These are phyloP conservation scores for Chiua virens DNA, from an alignment of 768 basidiomycete species.

Conservation along the genomic window DNA sequence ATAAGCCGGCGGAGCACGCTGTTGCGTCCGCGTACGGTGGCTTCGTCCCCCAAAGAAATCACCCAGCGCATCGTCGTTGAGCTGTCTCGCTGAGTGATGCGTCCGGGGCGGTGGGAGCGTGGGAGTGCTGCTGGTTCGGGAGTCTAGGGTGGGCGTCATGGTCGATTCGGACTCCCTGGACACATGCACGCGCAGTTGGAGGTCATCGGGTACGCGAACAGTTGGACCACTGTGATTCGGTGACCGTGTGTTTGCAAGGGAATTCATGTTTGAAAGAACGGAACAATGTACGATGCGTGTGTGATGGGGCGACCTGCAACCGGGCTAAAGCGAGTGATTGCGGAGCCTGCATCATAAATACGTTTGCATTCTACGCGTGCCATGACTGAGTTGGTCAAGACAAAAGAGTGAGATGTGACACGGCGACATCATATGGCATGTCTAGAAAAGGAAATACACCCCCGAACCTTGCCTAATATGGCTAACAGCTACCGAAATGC, in stretches of 20 bases:
- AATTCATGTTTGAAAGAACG: slow-evolving; percentile 12
- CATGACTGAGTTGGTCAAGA: slow-evolving; percentile 26
- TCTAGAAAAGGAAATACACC: slow-evolving; percentile 6
- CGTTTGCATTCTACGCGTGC: slow-evolving; percentile 11
- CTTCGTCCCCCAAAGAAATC: slow-evolving; percentile 34
- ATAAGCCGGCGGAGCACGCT: slow-evolving; percentile 42
- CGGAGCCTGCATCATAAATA: slow-evolving; percentile 23
- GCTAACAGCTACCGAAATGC: neutral
- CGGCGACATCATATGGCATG: neutral
- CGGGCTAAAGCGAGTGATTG: neutral
- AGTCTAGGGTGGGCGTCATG: slow-evolving; percentile 9
- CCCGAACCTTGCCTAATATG: slow-evolving; percentile 5
- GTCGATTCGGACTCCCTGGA: slow-evolving; percentile 25
- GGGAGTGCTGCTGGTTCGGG: slow-evolving; percentile 17
- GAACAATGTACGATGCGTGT: neutral
- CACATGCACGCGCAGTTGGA: slow-evolving; percentile 22
- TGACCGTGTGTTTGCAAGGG: slow-evolving; percentile 10
- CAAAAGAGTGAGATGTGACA: slow-evolving; percentile 22
- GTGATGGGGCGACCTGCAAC: slow-evolving; percentile 15
- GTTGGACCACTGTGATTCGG: slow-evolving; percentile 1
- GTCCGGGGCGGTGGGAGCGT: slow-evolving; percentile 19
- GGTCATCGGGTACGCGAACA: slow-evolving; percentile 12
- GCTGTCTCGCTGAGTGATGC: slow-evolving; percentile 26
- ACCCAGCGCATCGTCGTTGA: slow-evolving; percentile 28
- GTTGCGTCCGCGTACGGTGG: slow-evolving; percentile 24